phyloP scores from a whole-genome alignment of 2,329 filamentous ascomycete species.

The Leptographium radiaticola region DNA sequence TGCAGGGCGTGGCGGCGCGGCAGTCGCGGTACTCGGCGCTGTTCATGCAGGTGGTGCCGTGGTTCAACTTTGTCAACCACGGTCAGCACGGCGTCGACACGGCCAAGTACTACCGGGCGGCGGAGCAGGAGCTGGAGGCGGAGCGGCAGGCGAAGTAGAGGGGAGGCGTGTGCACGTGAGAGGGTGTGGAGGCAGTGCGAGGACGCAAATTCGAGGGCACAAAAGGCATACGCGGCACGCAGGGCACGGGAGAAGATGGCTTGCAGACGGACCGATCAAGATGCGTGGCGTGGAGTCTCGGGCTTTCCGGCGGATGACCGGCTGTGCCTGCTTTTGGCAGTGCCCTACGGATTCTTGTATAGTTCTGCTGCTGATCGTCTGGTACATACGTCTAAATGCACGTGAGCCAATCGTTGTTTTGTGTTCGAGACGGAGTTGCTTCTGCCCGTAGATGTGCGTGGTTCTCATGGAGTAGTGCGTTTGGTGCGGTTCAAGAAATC shows the following conservation, averaged over 20 bases:
- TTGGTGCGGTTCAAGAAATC: not conserved
- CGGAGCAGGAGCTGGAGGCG: conserved; percentile 82
- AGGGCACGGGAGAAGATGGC: too few relatives aligned
- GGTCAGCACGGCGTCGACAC: conserved; percentile 92
- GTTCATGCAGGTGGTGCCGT: conserved; percentile 74
- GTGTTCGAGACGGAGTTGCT: too few relatives aligned
- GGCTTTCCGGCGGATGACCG: too few relatives aligned
- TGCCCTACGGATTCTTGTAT: too few relatives aligned
- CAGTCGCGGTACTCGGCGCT: conserved; percentile 86
- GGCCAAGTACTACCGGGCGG: conserved; percentile 94
- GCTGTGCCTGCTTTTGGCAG: too few relatives aligned
- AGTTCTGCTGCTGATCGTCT: too few relatives aligned
- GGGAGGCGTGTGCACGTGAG: not conserved
- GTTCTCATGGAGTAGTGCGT: not conserved
- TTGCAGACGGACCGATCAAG: too few relatives aligned
- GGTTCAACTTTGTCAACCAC: conserved; percentile 99
- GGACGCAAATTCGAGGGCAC: not conserved
- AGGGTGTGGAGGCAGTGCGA: not conserved
- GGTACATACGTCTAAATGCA: too few relatives aligned
- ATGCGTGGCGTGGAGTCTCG: too few relatives aligned
- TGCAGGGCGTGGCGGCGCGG: conserved; percentile 84
- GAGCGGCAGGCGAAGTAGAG: conserved; percentile 30
- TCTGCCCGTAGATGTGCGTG: too few relatives aligned
- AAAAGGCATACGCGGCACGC: not conserved
- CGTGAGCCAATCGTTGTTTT: too few relatives aligned